A percentile compares a stretch with the other conserved stretches of the same genome.
Conservation (phyloP, 2,329 filamentous ascomycete species). For the Penicillium sp. region DNA sequence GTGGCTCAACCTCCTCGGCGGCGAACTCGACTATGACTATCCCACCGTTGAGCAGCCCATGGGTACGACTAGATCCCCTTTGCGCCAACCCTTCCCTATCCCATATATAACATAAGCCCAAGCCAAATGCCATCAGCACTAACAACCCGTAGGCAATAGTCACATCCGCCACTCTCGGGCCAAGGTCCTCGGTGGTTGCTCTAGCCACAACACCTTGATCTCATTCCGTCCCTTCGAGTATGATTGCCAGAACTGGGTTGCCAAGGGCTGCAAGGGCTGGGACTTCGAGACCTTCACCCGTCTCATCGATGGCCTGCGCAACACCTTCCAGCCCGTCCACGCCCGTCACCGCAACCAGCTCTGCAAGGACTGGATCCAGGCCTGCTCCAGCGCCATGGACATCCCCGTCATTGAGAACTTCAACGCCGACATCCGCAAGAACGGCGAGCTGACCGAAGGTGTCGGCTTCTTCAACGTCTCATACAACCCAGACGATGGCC, state of each 20-base stretch:
- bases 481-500: conserved; percentile 87
- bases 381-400: conserved; percentile 76
- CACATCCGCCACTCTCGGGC: conserved; percentile 90
- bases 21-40: conserved; percentile 91
- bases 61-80: conserved; percentile 48
- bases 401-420: conserved; percentile 85
- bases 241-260: conserved; percentile 83
- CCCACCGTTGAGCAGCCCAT: conserved; percentile 86
- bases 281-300: conserved; percentile 83
- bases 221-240: conserved; percentile 91
- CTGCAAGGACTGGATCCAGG: conserved; percentile 85
- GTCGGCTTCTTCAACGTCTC: conserved; percentile 90
- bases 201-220: conserved; percentile 91
- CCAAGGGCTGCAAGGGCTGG: conserved; percentile 82
- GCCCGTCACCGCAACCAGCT: conserved; percentile 84
- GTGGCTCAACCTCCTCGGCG: conserved; percentile 83
- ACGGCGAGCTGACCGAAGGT: conserved; percentile 72
- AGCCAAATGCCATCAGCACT: no score
- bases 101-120: no score
- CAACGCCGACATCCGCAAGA: conserved; percentile 78
- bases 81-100: not conserved
- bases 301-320: conserved; percentile 79
- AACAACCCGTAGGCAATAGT: conserved; percentile 69
- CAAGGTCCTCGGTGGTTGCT: conserved; percentile 91
- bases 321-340: conserved; percentile 89